Percentiles rank a stretch among this genome's conserved stretches.
These are phyloP conservation scores for Termitomyces sp. DNA, from an alignment of 768 basidiomycete genomes.

Conservation along the genomic window DNA sequence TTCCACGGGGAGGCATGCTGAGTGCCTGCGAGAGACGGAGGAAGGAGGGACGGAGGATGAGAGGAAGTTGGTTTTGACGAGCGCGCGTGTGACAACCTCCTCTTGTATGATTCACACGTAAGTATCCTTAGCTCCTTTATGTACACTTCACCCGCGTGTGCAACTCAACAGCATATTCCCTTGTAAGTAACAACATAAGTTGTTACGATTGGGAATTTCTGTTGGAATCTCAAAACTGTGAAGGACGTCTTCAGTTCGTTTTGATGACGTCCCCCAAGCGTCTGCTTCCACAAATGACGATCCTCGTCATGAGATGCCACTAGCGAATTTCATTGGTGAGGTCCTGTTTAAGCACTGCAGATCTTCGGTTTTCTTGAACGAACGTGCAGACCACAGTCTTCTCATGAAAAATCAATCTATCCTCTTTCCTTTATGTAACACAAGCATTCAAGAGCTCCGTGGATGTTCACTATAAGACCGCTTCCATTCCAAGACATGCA, in stretches of 20 bases:
- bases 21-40: slow-evolving; percentile 1
- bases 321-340: neutral
- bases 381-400: neutral
- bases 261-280: neutral
- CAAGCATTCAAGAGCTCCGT: neutral
- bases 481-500: slow-evolving; percentile 32
- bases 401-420: no score
- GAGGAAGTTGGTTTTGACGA: slow-evolving; percentile 1
- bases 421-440: neutral
- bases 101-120: neutral
- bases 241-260: neutral
- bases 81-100: slow-evolving; percentile 5
- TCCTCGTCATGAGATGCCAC: neutral
- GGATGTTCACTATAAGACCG: neutral
- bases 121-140: neutral
- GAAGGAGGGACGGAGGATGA: slow-evolving; percentile 2
- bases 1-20: slow-evolving; percentile 50
- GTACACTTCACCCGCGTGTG: neutral
- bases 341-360: neutral
- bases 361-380: no score
- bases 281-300: neutral
- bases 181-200: neutral
- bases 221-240: neutral
- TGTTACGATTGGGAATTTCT: neutral
- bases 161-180: neutral